Percentiles rank a stretch among this genome's conserved stretches.
Evolutionary conservation across 2,329 filamentous ascomycete species (phyloP).

Genomic region (Cladosporium cucumerinum): DNA sequence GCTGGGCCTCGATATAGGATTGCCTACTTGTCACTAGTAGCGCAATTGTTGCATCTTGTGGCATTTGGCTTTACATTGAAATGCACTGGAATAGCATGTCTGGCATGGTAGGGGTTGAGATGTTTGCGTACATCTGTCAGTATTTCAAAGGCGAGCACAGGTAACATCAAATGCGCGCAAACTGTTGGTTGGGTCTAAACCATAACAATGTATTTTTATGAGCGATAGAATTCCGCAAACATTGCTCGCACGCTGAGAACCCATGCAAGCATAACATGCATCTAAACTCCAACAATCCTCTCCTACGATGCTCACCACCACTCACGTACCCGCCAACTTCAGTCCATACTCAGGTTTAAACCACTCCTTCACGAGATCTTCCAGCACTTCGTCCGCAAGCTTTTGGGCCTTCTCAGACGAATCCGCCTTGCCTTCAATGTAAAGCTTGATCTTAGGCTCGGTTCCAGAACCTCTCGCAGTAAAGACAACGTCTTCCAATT

Average conservation of each 20-base stretch:
- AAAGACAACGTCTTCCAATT: constrained; percentile 57
- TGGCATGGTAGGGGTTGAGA: neutral
- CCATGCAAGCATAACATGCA: neutral
- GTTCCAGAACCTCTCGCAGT: constrained; percentile 61
- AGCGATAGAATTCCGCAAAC: neutral
- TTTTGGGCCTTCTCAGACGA: constrained; percentile 42
- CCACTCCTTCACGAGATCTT: constrained; percentile 49
- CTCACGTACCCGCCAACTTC: constrained; percentile 26
- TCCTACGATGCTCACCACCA: neutral
- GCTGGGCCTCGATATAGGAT: neutral
- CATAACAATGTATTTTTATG: neutral
- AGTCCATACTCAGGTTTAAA: constrained; percentile 38
- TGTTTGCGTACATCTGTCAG: neutral
- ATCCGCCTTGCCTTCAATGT: constrained; percentile 49
- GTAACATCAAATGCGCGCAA: neutral
- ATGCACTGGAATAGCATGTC: neutral
- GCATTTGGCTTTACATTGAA: neutral
- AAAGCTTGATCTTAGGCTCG: constrained; percentile 64
- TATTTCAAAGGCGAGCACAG: neutral
- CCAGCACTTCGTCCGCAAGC: constrained; percentile 45
- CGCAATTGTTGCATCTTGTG: neutral
- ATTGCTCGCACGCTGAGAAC: neutral
- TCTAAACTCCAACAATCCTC: neutral
- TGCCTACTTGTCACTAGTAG: neutral
- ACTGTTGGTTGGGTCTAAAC: neutral